phyloP scores from a whole-genome alignment of 2,329 filamentous ascomycete species.

The Metarhizium brunneum region DNA sequence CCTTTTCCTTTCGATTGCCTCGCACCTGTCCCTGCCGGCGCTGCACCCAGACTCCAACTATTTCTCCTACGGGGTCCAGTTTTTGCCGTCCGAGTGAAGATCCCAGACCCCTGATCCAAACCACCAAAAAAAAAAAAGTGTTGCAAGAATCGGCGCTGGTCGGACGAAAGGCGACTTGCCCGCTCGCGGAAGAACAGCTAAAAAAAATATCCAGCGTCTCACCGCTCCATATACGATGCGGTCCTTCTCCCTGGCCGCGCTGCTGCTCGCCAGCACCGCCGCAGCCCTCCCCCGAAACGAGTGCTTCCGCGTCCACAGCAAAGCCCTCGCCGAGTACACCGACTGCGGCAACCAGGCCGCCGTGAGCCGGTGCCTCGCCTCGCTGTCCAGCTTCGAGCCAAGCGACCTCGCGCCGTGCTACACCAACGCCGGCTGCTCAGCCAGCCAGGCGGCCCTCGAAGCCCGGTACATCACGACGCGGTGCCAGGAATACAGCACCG shows the following conservation, averaged over 20 bases:
- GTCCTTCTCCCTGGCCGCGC: not conserved
- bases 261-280: slow-evolving; percentile 25
- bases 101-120: not conserved
- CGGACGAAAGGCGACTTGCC: not conserved
- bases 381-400: slow-evolving; percentile 19
- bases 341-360: slow-evolving; percentile 34
- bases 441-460: slow-evolving; percentile 19
- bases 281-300: slow-evolving; percentile 21
- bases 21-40: too few species aligned
- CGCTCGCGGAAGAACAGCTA: not conserved
- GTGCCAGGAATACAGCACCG: slow-evolving; percentile 18
- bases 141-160: not conserved
- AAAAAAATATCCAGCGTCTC: not conserved
- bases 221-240: not conserved
- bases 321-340: slow-evolving; percentile 26
- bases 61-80: not conserved
- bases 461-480: slow-evolving; percentile 19
- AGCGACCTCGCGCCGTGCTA: slow-evolving; percentile 30
- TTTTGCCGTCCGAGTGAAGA: not conserved
- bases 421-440: slow-evolving; percentile 24
- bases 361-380: slow-evolving; percentile 33
- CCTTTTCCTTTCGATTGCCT: too few species aligned
- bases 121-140: not conserved
- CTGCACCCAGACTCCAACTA: too few species aligned
- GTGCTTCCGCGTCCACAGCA: slow-evolving; percentile 30